Evolutionary conservation across 1,284 basidiomycete species (phyloP).

Genomic region (Leccinum glutinopallens): DNA sequence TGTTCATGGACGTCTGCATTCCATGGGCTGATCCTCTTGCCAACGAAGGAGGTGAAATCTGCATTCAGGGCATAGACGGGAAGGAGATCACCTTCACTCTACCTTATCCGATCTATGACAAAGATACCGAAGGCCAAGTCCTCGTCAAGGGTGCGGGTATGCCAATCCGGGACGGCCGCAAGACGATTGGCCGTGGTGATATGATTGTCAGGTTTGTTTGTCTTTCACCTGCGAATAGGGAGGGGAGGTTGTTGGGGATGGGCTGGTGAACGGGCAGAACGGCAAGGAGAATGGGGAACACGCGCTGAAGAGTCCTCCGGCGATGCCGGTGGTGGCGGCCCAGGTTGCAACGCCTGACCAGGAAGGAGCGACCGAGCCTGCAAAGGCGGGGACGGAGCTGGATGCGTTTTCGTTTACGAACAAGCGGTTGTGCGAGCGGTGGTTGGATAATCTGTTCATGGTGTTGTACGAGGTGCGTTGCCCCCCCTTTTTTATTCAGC

Average conservation of each 20-base stretch:
- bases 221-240: constrained; percentile 31
- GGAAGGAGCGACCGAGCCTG: constrained; percentile 41
- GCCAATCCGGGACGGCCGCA: constrained; percentile 73
- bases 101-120: constrained; percentile 62
- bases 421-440: constrained; percentile 95
- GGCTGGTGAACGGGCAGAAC: neutral
- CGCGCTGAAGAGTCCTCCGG: constrained; percentile 35
- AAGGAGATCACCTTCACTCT: constrained; percentile 61
- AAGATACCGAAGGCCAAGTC: constrained; percentile 63
- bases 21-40: constrained; percentile 71
- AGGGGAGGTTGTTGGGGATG: constrained; percentile 33
- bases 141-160: constrained; percentile 77
- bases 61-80: constrained; percentile 72
- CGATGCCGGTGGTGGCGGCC: constrained; percentile 65
- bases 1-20: constrained; percentile 67
- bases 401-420: constrained; percentile 92
- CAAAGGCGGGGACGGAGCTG: constrained; percentile 32
- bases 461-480: constrained; percentile 88
- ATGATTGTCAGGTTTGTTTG: constrained; percentile 68
- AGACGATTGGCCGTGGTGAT: constrained; percentile 71
- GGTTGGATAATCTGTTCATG: constrained; percentile 99
- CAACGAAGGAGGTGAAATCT: constrained; percentile 48
- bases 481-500: neutral
- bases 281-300: constrained; percentile 11
- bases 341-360: constrained; percentile 33